A percentile compares a stretch with the other conserved stretches of the same genome.
Conservation (phyloP, 345 rosid species). For the Brassica cretica region DNA sequence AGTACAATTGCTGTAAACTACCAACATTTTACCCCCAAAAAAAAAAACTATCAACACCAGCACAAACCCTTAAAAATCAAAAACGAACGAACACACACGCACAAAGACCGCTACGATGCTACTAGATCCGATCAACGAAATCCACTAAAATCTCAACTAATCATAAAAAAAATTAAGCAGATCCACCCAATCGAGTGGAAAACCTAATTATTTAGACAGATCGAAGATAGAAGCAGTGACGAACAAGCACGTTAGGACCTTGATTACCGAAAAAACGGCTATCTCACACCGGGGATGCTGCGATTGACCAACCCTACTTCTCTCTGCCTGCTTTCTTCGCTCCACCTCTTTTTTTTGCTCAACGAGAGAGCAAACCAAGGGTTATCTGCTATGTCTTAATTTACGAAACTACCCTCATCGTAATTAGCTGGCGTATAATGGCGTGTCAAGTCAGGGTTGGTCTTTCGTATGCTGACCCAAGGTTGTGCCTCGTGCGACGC, state of each 20-base stretch:
- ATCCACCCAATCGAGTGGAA: conserved; percentile 9
- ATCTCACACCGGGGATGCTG: conserved; percentile 19
- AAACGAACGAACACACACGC: not conserved
- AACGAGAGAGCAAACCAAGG: not conserved
- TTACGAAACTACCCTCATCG: not conserved
- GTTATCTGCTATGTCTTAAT: not conserved
- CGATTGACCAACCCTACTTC: conserved; percentile 29
- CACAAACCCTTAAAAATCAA: not conserved
- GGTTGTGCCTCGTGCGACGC: conserved; percentile 11
- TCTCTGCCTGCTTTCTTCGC: not conserved
- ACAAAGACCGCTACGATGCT: not conserved
- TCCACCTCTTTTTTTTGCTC: not conserved
- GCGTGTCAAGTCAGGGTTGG: conserved; percentile 34
- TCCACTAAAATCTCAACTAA: not conserved
- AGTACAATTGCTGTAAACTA: too few relatives aligned
- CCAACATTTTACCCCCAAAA: too few relatives aligned
- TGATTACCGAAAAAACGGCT: conserved; percentile 10
- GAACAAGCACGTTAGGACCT: conserved; percentile 5
- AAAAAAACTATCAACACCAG: too few relatives aligned
- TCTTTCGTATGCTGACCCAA: conserved; percentile 9
- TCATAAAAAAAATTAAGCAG: conserved; percentile 14
- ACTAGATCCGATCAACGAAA: conserved; percentile 21
- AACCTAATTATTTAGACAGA: conserved; percentile 2
- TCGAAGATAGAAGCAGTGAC: conserved; percentile 16
- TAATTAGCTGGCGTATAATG: not conserved